Percentiles rank a stretch among this genome's conserved stretches.
phyloP scores from a whole-genome alignment of 352 stramenopile genomes.

The Phytophthora agathidicida region DNA sequence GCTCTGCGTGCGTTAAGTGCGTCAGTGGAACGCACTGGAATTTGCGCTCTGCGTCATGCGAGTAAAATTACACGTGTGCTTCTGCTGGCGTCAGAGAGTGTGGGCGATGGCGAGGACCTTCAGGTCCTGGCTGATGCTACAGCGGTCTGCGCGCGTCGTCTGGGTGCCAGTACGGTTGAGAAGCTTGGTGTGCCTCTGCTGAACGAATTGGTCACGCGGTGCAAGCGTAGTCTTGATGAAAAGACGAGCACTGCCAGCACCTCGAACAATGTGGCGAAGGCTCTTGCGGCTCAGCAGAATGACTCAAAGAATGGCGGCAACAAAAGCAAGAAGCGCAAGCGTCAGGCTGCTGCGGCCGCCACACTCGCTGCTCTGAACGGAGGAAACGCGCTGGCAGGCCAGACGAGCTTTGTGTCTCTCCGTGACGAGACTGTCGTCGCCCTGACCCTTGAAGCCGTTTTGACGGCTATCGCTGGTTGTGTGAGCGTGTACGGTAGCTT shows the following conservation, averaged over 20 bases:
- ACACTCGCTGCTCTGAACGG: conserved; percentile 40
- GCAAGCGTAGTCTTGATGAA: conserved; percentile 55
- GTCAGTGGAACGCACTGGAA: conserved; percentile 47
- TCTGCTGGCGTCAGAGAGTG: conserved; percentile 57
- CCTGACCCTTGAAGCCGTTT: conserved; percentile 52
- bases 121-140: conserved; percentile 56
- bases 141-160: conserved; percentile 49
- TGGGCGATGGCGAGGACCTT: conserved; percentile 39
- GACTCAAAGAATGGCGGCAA: conserved; percentile 26
- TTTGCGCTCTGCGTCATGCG: conserved; percentile 72
- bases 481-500: conserved; percentile 69
- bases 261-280: conserved; percentile 22
- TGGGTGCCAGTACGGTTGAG: conserved; percentile 76
- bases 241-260: conserved; percentile 6
- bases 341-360: conserved; percentile 62
- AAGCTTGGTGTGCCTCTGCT: conserved; percentile 73
- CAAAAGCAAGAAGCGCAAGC: conserved; percentile 90
- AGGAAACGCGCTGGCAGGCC: conserved; percentile 10
- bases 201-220: conserved; percentile 61
- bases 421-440: conserved; percentile 49
- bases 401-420: conserved; percentile 60
- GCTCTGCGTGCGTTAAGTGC: conserved; percentile 48
- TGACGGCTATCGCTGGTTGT: conserved; percentile 60
- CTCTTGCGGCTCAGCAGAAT: conserved; percentile 17
- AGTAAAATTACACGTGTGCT: conserved; percentile 72